Base-by-base conservation (phyloP, 2,329 filamentous ascomycete genomes). In the Cordyceps militaris region DNA sequence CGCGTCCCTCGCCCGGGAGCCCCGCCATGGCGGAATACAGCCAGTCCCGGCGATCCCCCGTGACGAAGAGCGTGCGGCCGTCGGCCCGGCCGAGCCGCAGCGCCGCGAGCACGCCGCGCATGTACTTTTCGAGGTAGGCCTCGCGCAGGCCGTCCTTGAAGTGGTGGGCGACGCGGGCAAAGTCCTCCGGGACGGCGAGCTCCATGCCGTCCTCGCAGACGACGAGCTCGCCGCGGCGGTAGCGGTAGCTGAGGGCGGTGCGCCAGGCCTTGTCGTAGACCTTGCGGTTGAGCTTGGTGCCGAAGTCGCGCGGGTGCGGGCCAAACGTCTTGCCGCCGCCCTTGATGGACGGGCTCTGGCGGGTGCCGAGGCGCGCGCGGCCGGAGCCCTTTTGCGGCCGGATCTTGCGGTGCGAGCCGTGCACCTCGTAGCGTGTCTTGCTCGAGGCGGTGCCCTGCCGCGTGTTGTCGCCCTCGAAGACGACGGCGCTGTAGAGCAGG, bases 261-360 rank as follows among this genome's bases (percentile, higher is more conserved):
- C 94, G 85, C 90, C 91, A 97, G 10, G 94, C 94, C 66, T 95
- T 80, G 73, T 97, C 92, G 76, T 99, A 99, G 49, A 96, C 84
- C 77, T 97, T 97, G 69, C 82, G 81, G 66, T 88, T 91, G 57
- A 99, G 79, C 16, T 82, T 81, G 23, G 92, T 95, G 60, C 84
- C 83, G 69, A 99, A 99, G 75, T 97, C 91, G 70, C 94, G 83
- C 26, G 92, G 92, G 66, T 92, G 86, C 28, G 94, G 94, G n/a
- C 94, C 94, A 67, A 91, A 90, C 0, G 85, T 79, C 65, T 95
- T 93, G 73, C 91, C 93, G 73, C 94, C 94, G 63, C 94, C 94
- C 61, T 81, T 80, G 43, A 91, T 75, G 71, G 95, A 82, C 3
- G 94, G 94, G 47, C 85, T 91, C 73, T 96, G 91, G 69, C 81